phyloP scores from a whole-genome alignment of 73 alveolate genomes.

The Paramecium sexaurelia region DNA sequence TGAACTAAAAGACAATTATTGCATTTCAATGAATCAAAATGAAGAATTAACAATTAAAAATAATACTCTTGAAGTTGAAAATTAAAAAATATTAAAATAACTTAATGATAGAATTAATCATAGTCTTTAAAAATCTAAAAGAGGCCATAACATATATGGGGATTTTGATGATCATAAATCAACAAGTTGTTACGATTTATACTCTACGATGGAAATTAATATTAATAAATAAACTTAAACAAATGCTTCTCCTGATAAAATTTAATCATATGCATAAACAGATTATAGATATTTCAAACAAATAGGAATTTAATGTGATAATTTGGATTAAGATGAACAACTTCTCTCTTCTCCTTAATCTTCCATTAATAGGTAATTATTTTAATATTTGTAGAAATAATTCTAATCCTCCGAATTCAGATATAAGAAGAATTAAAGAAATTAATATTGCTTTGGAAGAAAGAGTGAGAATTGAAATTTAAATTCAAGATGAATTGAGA shows the following conservation, averaged over 20 bases:
- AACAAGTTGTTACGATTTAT: constrained; percentile 7
- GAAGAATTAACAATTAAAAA: not conserved
- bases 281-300: not conserved
- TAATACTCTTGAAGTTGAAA: not conserved
- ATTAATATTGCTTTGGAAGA: not conserved
- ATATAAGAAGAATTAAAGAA: not conserved
- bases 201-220: not conserved
- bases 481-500: not conserved
- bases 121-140: not conserved
- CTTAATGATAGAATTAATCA: not conserved
- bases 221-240: not conserved
- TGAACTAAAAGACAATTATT: not conserved
- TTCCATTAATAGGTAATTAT: not conserved
- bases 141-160: not conserved
- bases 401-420: not conserved
- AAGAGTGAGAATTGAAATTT: not conserved
- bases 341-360: not conserved
- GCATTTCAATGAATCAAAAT: not conserved
- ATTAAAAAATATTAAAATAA: not conserved
- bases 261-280: not conserved
- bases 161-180: not conserved
- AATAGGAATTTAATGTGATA: not conserved
- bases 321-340: not conserved
- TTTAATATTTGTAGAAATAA: not conserved
- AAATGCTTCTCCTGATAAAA: not conserved